A percentile compares a stretch with the other conserved stretches of the same genome.
Evolutionary conservation across 2,329 filamentous ascomycete genomes (phyloP).

Genomic region (Aureobasidium vineae): DNA sequence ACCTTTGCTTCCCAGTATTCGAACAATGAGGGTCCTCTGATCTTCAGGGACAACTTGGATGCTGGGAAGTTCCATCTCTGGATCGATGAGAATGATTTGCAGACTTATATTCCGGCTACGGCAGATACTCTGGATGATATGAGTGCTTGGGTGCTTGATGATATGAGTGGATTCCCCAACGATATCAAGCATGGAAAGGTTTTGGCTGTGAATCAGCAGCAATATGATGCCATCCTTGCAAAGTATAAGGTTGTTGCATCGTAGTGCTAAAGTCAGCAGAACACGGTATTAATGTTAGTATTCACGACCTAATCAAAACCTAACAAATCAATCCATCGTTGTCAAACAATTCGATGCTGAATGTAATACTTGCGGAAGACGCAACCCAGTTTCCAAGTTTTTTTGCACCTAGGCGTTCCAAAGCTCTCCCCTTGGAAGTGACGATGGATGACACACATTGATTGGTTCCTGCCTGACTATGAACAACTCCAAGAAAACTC

Average conservation of each 20-base stretch:
- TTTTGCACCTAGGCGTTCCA: not conserved
- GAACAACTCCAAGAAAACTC: not conserved
- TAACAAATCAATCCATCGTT: no score
- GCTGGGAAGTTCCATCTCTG: not conserved
- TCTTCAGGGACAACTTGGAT: slow-evolving; percentile 8
- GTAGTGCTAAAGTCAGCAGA: not conserved
- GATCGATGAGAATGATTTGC: slow-evolving; percentile 14
- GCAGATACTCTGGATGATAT: slow-evolving; percentile 8
- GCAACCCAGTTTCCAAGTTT: not conserved
- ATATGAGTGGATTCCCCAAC: slow-evolving; percentile 3
- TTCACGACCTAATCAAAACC: no score
- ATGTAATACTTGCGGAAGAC: not conserved
- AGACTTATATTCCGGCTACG: slow-evolving; percentile 11
- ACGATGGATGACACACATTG: not conserved
- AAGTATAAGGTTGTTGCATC: slow-evolving; percentile 9
- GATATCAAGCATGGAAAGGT: slow-evolving; percentile 15
- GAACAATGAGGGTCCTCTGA: slow-evolving; percentile 4
- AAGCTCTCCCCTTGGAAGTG: not conserved
- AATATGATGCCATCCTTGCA: slow-evolving; percentile 5
- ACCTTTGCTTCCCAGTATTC: not conserved
- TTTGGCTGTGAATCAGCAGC: slow-evolving; percentile 1
- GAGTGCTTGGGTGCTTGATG: slow-evolving; percentile 14
- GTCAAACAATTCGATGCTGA: not conserved
- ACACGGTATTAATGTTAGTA: no score
- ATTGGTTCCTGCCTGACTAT: not conserved